A percentile compares a stretch with the other conserved stretches of the same genome.
These are phyloP conservation scores for Graphilbum fragrans DNA, from an alignment of 2,329 filamentous ascomycete genomes.

Conservation along the genomic window DNA sequence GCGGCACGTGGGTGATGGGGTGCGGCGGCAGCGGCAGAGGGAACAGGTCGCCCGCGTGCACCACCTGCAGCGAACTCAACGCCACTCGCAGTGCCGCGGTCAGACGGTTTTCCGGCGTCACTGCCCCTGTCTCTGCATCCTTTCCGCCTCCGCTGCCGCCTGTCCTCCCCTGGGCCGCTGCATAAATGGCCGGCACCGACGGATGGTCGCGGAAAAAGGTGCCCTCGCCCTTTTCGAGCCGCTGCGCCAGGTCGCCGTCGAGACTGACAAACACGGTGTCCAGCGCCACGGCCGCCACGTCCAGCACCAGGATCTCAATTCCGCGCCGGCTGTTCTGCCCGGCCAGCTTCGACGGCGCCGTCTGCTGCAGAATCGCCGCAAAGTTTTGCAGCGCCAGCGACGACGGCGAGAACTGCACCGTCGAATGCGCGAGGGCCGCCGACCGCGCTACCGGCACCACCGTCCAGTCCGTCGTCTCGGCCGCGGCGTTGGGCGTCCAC, in stretches of 20 bases:
- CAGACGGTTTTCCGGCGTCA: conserved; percentile 42
- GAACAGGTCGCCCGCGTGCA: conserved; percentile 74
- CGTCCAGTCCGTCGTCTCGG: conserved; percentile 65
- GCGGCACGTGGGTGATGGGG: conserved; percentile 72
- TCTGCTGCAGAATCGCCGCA: conserved; percentile 56
- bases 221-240: conserved; percentile 71
- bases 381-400: conserved; percentile 71
- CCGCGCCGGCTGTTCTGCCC: conserved; percentile 59
- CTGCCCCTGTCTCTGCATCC: conserved; percentile 21
- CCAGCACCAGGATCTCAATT: conserved; percentile 73
- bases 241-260: conserved; percentile 66
- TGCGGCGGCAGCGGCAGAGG: conserved; percentile 69
- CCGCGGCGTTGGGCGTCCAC: conserved; percentile 48
- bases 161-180: not conserved
- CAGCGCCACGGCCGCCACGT: conserved; percentile 66
- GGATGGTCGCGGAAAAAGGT: conserved; percentile 63
- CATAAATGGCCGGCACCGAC: conserved; percentile 11
- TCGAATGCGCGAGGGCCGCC: conserved; percentile 58
- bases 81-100: conserved; percentile 61
- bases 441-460: conserved; percentile 64
- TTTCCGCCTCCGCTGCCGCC: not conserved
- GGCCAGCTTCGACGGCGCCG: conserved; percentile 64
- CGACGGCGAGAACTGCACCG: conserved; percentile 64
- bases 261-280: conserved; percentile 81
- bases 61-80: conserved; percentile 57